phyloP scores from a whole-genome alignment of 371 early-diverging fungal species.

The Apophysomyces elegans region DNA sequence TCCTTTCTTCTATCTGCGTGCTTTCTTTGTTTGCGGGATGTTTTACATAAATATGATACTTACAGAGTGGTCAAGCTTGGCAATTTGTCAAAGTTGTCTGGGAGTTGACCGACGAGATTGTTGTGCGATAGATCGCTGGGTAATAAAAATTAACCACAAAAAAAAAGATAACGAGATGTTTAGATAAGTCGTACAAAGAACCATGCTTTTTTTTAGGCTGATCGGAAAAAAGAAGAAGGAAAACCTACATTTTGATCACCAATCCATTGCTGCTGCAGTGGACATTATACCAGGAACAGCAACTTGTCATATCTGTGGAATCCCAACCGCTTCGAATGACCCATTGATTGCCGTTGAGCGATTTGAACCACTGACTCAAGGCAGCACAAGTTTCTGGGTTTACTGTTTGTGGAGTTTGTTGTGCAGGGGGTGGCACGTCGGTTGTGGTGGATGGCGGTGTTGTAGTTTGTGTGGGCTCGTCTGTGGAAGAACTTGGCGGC shows the following conservation, averaged over 20 bases:
- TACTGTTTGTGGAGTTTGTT: constrained; percentile 12
- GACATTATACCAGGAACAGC: constrained; percentile 50
- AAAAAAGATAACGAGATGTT: not conserved
- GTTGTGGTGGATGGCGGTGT: not conserved
- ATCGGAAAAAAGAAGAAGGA: not conserved
- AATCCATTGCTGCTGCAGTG: constrained; percentile 38
- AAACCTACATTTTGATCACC: constrained; percentile 43
- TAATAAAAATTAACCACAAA: not conserved
- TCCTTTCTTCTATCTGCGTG: not conserved
- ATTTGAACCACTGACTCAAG: constrained; percentile 36
- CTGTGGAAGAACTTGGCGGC: constrained; percentile 1
- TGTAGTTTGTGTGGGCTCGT: not conserved
- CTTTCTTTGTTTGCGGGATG: not conserved
- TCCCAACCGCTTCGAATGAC: constrained; percentile 43
- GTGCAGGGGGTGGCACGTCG: constrained; percentile 2
- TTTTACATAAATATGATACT: constrained; percentile 6
- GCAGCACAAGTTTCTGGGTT: constrained; percentile 33
- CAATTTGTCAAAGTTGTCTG: constrained; percentile 43
- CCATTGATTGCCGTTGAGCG: constrained; percentile 44
- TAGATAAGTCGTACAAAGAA: not conserved
- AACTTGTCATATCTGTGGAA: constrained; percentile 42
- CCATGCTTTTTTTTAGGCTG: constrained; percentile 5
- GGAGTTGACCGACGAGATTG: constrained; percentile 52
- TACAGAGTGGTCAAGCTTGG: constrained; percentile 52
- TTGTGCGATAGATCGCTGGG: constrained; percentile 49